phyloP scores from a whole-genome alignment of 306 rosid genomes.

The Vicia villosa region DNA sequence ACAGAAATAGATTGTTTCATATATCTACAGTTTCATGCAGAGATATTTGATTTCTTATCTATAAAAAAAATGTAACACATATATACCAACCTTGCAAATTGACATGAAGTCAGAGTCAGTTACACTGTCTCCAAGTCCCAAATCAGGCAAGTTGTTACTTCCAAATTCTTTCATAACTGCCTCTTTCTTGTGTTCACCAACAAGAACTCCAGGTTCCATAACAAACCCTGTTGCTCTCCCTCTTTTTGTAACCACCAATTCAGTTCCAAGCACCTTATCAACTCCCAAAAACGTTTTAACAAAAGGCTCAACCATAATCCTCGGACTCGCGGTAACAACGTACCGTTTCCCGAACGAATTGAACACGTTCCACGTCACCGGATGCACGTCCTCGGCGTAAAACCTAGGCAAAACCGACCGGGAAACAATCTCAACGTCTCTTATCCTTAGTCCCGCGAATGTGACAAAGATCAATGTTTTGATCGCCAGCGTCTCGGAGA shows the following conservation, averaged over 20 bases:
- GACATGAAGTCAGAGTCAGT: constrained; percentile 89
- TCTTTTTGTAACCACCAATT: constrained; percentile 50
- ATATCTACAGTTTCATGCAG: too few relatives aligned
- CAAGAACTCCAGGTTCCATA: constrained; percentile 70
- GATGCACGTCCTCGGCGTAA: constrained; percentile 85
- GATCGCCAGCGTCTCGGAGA: constrained; percentile 63
- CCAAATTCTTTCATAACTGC: constrained; percentile 69
- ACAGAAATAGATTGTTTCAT: too few relatives aligned
- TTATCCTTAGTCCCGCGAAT: constrained; percentile 59
- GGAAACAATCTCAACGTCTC: constrained; percentile 62
- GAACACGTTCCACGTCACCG: constrained; percentile 79
- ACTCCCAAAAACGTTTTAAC: constrained; percentile 64
- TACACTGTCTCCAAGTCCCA: constrained; percentile 83
- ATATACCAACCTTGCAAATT: constrained; percentile 72
- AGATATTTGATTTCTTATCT: too few relatives aligned
- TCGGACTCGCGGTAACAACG: constrained; percentile 70
- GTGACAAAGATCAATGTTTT: constrained; percentile 64
- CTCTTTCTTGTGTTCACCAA: constrained; percentile 62
- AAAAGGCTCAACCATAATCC: constrained; percentile 83
- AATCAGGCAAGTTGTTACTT: constrained; percentile 54
- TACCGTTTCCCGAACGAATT: constrained; percentile 72
- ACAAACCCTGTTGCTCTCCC: constrained; percentile 80
- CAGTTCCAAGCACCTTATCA: constrained; percentile 88
- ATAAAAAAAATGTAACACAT: too few relatives aligned
- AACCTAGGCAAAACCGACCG: constrained; percentile 75